These are phyloP conservation scores for Scutellaria minor DNA, from an alignment of 257 asterid species.

Conservation along the genomic window DNA sequence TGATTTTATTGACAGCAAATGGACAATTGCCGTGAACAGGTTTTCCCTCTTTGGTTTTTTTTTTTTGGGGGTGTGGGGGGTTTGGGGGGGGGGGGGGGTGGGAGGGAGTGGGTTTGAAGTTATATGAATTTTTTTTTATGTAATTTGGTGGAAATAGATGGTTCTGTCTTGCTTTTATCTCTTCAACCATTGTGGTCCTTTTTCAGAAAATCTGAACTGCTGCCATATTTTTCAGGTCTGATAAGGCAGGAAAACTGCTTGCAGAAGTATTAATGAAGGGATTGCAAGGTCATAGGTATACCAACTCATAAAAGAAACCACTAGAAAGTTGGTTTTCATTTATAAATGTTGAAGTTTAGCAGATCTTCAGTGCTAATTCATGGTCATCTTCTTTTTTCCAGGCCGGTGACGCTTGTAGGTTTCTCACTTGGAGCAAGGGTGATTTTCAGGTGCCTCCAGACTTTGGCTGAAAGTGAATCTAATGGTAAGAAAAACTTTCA, in stretches of 20 bases:
- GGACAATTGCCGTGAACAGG: slow-evolving; percentile 95
- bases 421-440: slow-evolving; percentile 98
- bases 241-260: slow-evolving; percentile 86
- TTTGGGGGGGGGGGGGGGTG: too few relatives aligned
- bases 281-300: slow-evolving; percentile 86
- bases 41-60: slow-evolving; percentile 31
- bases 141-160: not conserved
- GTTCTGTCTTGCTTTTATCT: not conserved
- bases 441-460: slow-evolving; percentile 87
- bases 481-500: slow-evolving; percentile 47
- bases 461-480: slow-evolving; percentile 66
- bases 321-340: slow-evolving; percentile 19
- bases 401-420: slow-evolving; percentile 98
- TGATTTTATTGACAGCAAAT: slow-evolving; percentile 90
- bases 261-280: slow-evolving; percentile 91
- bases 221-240: slow-evolving; percentile 63
- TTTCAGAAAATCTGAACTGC: slow-evolving; percentile 16
- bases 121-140: not conserved
- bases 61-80: not conserved
- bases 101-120: not conserved
- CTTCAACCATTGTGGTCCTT: slow-evolving; percentile 23
- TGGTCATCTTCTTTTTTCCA: slow-evolving; percentile 46
- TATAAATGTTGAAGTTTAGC: slow-evolving; percentile 13
- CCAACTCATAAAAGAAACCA: slow-evolving; percentile 11
- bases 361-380: slow-evolving; percentile 28